These are phyloP conservation scores for Hammondia hammondi DNA, from an alignment of 169 alveolate species.

Conservation along the genomic window DNA sequence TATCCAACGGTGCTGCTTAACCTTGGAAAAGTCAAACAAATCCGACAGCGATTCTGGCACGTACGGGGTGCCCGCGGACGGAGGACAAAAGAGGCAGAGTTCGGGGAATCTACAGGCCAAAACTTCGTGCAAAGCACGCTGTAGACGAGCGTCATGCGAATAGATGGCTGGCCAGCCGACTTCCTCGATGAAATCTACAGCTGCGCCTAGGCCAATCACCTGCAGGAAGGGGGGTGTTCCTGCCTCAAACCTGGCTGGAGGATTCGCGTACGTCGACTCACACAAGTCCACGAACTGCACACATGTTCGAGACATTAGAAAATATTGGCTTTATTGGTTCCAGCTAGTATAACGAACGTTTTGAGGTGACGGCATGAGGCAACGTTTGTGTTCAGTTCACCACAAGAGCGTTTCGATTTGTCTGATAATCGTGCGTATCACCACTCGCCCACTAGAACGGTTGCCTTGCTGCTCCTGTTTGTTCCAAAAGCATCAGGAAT, in stretches of 20 bases:
- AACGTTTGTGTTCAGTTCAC: neutral
- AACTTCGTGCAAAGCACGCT: neutral
- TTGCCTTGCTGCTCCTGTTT: neutral
- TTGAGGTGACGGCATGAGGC: no score
- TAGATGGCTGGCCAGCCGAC: neutral
- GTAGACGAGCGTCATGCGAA: neutral
- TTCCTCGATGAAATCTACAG: conserved; percentile 45
- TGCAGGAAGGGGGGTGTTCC: conserved; percentile 76
- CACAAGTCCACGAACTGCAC: conserved; percentile 13
- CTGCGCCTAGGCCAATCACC: conserved; percentile 70
- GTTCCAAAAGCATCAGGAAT: no score
- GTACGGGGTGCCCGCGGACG: neutral
- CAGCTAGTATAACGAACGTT: no score
- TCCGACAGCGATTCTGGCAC: neutral
- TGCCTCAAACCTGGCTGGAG: conserved; percentile 74
- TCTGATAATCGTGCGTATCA: neutral
- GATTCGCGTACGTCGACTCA: conserved; percentile 60
- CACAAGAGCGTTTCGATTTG: neutral
- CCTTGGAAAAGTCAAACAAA: neutral
- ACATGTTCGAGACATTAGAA: neutral
- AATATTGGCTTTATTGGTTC: no score
- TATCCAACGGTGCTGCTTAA: neutral
- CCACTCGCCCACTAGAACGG: neutral
- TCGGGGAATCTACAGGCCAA: neutral
- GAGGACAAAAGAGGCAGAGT: neutral